phyloP scores from a whole-genome alignment of 768 basidiomycete genomes.

The Neoboletus magnificus region DNA sequence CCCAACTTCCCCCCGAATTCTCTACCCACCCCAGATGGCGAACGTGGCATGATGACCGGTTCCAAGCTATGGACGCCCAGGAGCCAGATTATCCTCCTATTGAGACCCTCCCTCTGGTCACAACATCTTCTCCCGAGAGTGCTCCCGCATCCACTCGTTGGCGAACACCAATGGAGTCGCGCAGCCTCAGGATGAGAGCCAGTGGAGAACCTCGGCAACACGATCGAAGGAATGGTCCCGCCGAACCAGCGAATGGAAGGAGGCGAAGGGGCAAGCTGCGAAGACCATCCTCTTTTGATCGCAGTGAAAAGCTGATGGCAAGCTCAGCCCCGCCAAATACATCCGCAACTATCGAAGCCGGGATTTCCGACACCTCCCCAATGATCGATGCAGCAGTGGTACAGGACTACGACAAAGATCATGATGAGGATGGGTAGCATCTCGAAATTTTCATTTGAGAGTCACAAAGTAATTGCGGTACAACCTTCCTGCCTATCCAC shows the following conservation, averaged over 20 bases:
- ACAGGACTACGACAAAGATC: neutral
- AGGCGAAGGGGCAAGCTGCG: neutral
- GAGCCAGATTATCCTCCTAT: slow-evolving; percentile 17
- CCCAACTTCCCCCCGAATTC: neutral
- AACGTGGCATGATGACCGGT: neutral
- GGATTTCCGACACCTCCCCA: neutral
- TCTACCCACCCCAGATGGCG: slow-evolving; percentile 21
- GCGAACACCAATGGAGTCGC: slow-evolving; percentile 11
- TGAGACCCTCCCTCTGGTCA: slow-evolving; percentile 8
- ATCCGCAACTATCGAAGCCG: neutral
- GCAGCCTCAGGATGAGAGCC: slow-evolving; percentile 3
- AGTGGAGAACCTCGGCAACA: neutral
- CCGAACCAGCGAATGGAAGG: slow-evolving; percentile 2
- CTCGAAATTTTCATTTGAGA: neutral
- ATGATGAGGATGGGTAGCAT: neutral
- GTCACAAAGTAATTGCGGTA: neutral
- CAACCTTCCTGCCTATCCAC: neutral
- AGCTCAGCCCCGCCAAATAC: neutral
- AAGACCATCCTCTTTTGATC: neutral
- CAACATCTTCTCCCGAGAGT: slow-evolving; percentile 10
- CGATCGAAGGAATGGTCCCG: slow-evolving; percentile 2
- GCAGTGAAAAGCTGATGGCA: neutral
- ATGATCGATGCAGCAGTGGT: neutral
- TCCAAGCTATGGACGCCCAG: neutral
- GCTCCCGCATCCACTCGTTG: neutral